Evolutionary conservation across 1,284 basidiomycete species (phyloP), one percentile per base, ranked within the genome.

Genomic region (Ceratobasidium sp.): DNA sequence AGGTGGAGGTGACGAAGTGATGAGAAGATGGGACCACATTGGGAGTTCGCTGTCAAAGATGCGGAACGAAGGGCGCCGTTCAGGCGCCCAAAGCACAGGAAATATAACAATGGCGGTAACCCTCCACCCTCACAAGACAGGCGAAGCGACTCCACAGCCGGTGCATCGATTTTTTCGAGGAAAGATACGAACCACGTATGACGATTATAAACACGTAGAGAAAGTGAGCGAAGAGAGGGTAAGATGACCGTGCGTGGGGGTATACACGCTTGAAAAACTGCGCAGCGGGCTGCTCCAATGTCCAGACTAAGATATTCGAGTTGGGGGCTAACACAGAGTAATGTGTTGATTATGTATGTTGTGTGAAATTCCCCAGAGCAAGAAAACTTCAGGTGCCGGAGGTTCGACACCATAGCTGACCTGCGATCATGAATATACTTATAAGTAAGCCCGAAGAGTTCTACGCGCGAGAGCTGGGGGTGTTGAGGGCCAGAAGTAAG

Each of bases 281-380:
- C 35, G 11, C 35, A 38, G 11, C 35, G 35, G 6, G 35, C 35
- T 5, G 35, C 35, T 11, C 38, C 47, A 21, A 43, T 54, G 38
- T 54, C 49, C 16, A 66, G 23, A 16, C 16, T 43, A 30, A 66
- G 30, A 26, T 26, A 35, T n/a, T 66, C 63, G 13, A 66, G 63
- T 28, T 66, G 49, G 11, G 49, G 63, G n/a, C 28, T 54, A 18
- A 49, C 35, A 11, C 32, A 30, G 18, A 66, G 63, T 16, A 66
- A 9, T 18, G 2, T 43, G 38, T 32, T 54, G 2, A 66, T n/a
- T n/a, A 14, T 18, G 16, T 66, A 14, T 16, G 52, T 28, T 13
- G 49, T 11, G 35, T 49, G 26, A 7, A 54, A 16, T 0, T 14
- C n/a, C 11, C 28, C 32, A 2, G 23, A 28, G 9, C 63, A 49